Evolutionary conservation across 352 stramenopile genomes (phyloP).

Genomic region (Pythium insidiosum): DNA sequence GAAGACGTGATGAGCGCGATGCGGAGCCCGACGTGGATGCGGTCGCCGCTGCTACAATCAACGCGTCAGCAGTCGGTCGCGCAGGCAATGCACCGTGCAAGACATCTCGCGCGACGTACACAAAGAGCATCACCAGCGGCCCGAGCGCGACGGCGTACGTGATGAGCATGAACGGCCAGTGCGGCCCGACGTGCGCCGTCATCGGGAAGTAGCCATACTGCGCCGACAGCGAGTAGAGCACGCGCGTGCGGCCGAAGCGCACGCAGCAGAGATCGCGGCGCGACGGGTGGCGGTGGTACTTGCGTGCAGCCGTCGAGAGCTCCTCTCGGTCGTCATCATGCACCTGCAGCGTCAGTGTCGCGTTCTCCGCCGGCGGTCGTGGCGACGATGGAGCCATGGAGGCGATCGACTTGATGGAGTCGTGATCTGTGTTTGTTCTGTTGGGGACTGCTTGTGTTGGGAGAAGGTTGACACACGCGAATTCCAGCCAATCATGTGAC

Average conservation of each 20-base stretch:
- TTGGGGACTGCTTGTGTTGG: too few relatives aligned
- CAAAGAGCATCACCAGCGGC: conserved; percentile 43
- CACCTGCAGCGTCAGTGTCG: too few relatives aligned
- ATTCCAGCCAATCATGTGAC: too few relatives aligned
- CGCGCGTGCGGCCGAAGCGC: conserved; percentile 45
- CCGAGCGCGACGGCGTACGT: conserved; percentile 63
- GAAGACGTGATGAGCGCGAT: conserved; percentile 41
- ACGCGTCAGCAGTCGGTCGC: neutral
- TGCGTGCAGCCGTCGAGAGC: too few relatives aligned
- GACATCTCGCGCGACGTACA: conserved; percentile 19
- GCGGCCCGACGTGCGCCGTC: conserved; percentile 59
- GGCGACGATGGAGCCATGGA: too few relatives aligned
- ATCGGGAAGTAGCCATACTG: conserved; percentile 48
- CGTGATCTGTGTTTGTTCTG: too few relatives aligned
- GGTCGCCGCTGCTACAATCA: conserved; percentile 13
- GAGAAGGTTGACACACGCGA: too few relatives aligned
- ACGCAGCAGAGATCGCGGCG: conserved; percentile 8
- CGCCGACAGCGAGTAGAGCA: conserved; percentile 41
- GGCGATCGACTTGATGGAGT: too few relatives aligned
- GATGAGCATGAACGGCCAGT: conserved; percentile 67
- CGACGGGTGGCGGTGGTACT: conserved; percentile 10
- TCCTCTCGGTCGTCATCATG: too few relatives aligned
- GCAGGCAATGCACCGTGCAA: neutral
- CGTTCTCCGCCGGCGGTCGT: too few relatives aligned
- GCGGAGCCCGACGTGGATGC: conserved; percentile 32